Evolutionary conservation across 1,139 yeast species (phyloP).

Genomic region (Nematodospora anomalae): DNA sequence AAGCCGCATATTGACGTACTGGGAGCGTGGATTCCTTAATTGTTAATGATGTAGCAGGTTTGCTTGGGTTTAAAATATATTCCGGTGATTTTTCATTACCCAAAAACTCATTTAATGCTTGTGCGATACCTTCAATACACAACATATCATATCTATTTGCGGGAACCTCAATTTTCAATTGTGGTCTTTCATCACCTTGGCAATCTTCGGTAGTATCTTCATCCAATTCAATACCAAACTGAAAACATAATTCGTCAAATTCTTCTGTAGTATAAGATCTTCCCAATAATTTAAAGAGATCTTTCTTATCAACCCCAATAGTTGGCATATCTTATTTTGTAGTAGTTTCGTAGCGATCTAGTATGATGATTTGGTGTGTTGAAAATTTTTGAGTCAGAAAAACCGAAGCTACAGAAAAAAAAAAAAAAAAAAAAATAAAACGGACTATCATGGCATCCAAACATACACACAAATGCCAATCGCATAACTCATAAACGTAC

Average conservation of each 20-base stretch:
- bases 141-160: slow-evolving; percentile 98
- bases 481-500: too few species aligned
- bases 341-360: slow-evolving; percentile 5
- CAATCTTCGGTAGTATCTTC: slow-evolving; percentile 90
- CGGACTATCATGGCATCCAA: neutral
- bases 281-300: slow-evolving; percentile 80
- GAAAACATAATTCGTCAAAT: slow-evolving; percentile 95
- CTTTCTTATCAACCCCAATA: slow-evolving; percentile 90
- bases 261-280: slow-evolving; percentile 82
- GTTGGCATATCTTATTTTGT: slow-evolving; percentile 71
- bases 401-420: too few species aligned
- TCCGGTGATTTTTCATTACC: slow-evolving; percentile 67
- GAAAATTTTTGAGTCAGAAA: slow-evolving; percentile 18
- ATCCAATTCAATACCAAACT: slow-evolving; percentile 95
- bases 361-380: slow-evolving; percentile 3
- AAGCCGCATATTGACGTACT: slow-evolving; percentile 91
- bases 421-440: slow-evolving; percentile 6
- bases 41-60: slow-evolving; percentile 65
- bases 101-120: slow-evolving; percentile 87
- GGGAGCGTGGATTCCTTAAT: slow-evolving; percentile 70
- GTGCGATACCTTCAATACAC: slow-evolving; percentile 97
- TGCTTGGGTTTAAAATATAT: slow-evolving; percentile 59
- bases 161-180: slow-evolving; percentile 93
- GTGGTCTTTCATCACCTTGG: slow-evolving; percentile 83
- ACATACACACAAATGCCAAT: neutral